Evolutionary conservation across 192 early-diverging fungal species (phyloP).

Genomic region (Phlyctochytrium bullatum): DNA sequence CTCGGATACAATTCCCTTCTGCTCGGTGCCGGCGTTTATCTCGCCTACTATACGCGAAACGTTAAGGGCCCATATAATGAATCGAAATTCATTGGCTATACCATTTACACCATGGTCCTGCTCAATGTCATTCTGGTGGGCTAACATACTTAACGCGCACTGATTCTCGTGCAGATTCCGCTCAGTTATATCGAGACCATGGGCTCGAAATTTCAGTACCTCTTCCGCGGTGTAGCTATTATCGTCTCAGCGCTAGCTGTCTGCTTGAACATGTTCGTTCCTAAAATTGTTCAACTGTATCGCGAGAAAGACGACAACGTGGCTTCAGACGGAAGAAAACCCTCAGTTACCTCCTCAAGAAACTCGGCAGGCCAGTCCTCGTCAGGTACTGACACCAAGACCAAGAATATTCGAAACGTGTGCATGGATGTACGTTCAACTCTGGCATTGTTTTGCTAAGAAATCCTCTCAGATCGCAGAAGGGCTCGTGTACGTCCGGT

Average conservation of each 20-base stretch:
- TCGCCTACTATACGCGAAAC: neutral
- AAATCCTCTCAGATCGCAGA: neutral
- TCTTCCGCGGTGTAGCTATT: neutral
- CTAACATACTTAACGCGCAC: neutral
- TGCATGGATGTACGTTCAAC: too few species aligned
- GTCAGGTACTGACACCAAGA: too few species aligned
- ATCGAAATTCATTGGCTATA: neutral
- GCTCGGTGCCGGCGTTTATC: neutral
- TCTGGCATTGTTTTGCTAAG: too few species aligned
- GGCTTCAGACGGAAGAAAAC: neutral
- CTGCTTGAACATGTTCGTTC: neutral
- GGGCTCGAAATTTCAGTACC: neutral
- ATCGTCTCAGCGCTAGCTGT: neutral
- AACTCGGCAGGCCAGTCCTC: too few species aligned
- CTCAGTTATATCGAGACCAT: neutral
- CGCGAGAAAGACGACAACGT: neutral
- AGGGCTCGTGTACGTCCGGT: neutral
- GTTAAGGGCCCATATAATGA: neutral
- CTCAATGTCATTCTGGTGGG: neutral
- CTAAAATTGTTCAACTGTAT: neutral
- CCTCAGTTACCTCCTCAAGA: too few species aligned
- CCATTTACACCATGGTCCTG: neutral
- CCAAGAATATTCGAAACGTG: too few species aligned
- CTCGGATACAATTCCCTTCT: neutral
- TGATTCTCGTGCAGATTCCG: neutral